These are phyloP conservation scores for cucumber (Cucumis sativus) DNA, from an alignment of 306 rosid species.

Conservation along the genomic window Cucumber_9930_V3 NC_026660.2:1276501-1277000, in stretches of 20 bases:
- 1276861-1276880: slow-evolving; percentile 78
- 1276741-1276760: neutral
- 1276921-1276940: slow-evolving; percentile 52
- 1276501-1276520: slow-evolving; percentile 66
- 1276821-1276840: slow-evolving; percentile 92
- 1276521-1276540: slow-evolving; percentile 77
- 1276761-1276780: slow-evolving; percentile 53
- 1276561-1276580: slow-evolving; percentile 83
- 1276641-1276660: slow-evolving; percentile 86
- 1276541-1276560: slow-evolving; percentile 69
- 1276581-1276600: slow-evolving; percentile 76
- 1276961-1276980: neutral
- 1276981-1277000: neutral
- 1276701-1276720: neutral
- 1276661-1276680: slow-evolving; percentile 84
- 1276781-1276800: slow-evolving; percentile 71
- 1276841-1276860: slow-evolving; percentile 99
- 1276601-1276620: slow-evolving; percentile 78
- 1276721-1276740: neutral
- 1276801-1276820: slow-evolving; percentile 92
- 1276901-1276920: slow-evolving; percentile 60
- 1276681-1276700: slow-evolving; percentile 47
- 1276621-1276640: slow-evolving; percentile 77
- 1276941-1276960: slow-evolving; percentile 31
- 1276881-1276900: slow-evolving; percentile 50